phyloP scores from a whole-genome alignment of 495 filamentous ascomycete genomes.

The Penicillium coprophilum region DNA sequence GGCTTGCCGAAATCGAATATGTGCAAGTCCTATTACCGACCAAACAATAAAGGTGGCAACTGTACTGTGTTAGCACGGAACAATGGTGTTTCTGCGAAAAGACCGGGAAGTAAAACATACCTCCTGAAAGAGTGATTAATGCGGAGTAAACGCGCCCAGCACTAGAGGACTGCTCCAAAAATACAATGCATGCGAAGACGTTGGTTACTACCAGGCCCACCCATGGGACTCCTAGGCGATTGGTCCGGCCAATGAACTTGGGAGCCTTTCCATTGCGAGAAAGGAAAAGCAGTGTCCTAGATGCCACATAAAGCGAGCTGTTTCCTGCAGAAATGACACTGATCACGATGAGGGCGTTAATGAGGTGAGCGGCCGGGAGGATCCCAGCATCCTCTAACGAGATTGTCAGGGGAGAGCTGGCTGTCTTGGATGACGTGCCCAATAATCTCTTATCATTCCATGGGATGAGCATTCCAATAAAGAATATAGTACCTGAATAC shows the following conservation, averaged over 20 bases:
- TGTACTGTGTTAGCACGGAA: constrained; percentile 21
- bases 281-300: constrained; percentile 66
- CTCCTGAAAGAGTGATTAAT: constrained; percentile 47
- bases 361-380: constrained; percentile 65
- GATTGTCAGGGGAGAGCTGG: constrained; percentile 74
- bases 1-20: constrained; percentile 65
- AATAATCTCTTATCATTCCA: constrained; percentile 47
- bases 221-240: constrained; percentile 64
- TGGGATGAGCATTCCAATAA: constrained; percentile 70
- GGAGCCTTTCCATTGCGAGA: constrained; percentile 65
- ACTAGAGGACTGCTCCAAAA: constrained; percentile 60
- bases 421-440: constrained; percentile 47
- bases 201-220: constrained; percentile 62
- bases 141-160: constrained; percentile 53
- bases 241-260: constrained; percentile 60
- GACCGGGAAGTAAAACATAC: constrained; percentile 15
- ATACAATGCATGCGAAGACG: constrained; percentile 63
- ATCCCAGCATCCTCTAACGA: constrained; percentile 65
- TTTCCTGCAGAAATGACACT: constrained; percentile 70
- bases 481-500: constrained; percentile 51
- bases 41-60: constrained; percentile 70
- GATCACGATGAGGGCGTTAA: constrained; percentile 71
- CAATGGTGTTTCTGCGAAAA: neutral
- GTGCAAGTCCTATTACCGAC: constrained; percentile 62
- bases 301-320: constrained; percentile 66